phyloP scores from a whole-genome alignment of 805 yeast genomes.

The Suhomyces sp. region DNA sequence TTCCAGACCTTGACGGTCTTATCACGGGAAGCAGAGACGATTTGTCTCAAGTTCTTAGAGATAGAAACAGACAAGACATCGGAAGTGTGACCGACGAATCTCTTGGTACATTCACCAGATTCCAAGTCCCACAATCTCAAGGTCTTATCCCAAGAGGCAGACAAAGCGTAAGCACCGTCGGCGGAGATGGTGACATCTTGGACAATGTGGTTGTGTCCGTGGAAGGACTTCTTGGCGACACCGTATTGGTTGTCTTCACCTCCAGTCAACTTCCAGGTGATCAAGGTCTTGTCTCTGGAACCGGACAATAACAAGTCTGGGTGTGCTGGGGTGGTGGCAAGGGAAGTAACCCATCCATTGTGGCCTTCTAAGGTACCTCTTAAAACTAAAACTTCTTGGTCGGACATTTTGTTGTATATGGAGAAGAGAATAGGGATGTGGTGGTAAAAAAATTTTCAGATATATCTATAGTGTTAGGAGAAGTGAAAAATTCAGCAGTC shows the following conservation, averaged over 20 bases:
- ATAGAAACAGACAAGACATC: conserved; percentile 97
- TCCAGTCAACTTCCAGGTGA: conserved; percentile 95
- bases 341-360: conserved; percentile 91
- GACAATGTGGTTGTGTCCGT: conserved; percentile 99
- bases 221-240: conserved; percentile 95
- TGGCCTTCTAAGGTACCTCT: conserved; percentile 98
- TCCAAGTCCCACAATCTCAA: conserved; percentile 97
- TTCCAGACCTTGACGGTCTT: conserved; percentile 99
- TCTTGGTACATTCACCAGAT: conserved; percentile 88
- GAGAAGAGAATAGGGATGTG: conserved; percentile 3
- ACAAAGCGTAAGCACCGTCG: conserved; percentile 96
- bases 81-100: conserved; percentile 97
- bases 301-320: conserved; percentile 98
- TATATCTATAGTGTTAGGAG: too few species aligned
- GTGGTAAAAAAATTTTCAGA: conserved; percentile 12
- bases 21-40: conserved; percentile 98
- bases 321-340: conserved; percentile 96
- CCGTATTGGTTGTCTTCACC: conserved; percentile 93
- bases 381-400: conserved; percentile 95
- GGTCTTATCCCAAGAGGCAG: conserved; percentile 99
- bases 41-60: conserved; percentile 94
- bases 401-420: conserved; percentile 52
- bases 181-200: conserved; percentile 97
- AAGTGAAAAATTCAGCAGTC: background rate
- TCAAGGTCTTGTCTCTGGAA: conserved; percentile 97